phyloP scores from a whole-genome alignment of 768 basidiomycete genomes.

The Mycena kentingensis region DNA sequence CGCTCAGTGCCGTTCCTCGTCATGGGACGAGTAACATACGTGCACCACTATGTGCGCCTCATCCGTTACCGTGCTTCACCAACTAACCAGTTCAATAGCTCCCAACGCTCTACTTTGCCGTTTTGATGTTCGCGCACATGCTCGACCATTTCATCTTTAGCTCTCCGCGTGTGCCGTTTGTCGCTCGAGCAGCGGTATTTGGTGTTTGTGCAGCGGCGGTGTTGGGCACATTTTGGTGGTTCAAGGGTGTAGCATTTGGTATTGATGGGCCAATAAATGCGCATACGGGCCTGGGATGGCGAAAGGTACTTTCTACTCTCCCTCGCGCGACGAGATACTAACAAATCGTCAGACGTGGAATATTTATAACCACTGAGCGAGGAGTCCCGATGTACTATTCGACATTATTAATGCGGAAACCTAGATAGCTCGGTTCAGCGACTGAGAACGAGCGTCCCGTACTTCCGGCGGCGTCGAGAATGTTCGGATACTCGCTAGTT shows the following conservation, averaged over 20 bases:
- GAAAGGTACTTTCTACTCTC: constrained; percentile 44
- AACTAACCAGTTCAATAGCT: constrained; percentile 50
- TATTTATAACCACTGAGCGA: constrained; percentile 24
- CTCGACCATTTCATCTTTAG: constrained; percentile 93
- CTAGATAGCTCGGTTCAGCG: no score
- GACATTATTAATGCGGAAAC: no score
- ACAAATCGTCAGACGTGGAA: constrained; percentile 19
- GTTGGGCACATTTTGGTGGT: constrained; percentile 90
- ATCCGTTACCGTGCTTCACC: background rate
- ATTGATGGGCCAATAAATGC: constrained; percentile 86
- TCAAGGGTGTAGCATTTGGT: constrained; percentile 85
- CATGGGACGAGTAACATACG: constrained; percentile 96
- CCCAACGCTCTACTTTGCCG: constrained; percentile 93
- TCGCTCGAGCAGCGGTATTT: constrained; percentile 75
- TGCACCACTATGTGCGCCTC: constrained; percentile 88
- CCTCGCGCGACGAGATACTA: constrained; percentile 1
- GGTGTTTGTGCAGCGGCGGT: constrained; percentile 58
- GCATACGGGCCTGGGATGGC: constrained; percentile 80
- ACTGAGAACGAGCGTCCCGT: no score
- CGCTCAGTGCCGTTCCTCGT: constrained; percentile 87
- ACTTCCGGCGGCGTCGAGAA: no score
- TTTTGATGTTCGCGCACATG: constrained; percentile 87
- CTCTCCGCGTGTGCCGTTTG: constrained; percentile 58
- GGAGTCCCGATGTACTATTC: no score
- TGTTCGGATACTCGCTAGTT: no score